Conservation (phyloP, 2,329 filamentous ascomycete genomes). For the Beauveria varroae region DNA sequence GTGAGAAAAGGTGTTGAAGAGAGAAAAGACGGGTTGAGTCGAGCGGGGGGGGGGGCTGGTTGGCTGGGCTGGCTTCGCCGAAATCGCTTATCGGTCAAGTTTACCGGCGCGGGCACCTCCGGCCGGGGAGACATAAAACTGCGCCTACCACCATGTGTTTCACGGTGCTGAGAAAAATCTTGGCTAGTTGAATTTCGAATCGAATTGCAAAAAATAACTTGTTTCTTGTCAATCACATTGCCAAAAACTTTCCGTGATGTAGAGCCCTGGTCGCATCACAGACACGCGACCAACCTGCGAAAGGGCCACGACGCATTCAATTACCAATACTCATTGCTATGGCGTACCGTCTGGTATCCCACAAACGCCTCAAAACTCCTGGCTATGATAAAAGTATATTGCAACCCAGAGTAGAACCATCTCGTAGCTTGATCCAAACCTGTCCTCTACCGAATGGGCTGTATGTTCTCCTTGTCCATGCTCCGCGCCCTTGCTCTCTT, state of each 20-base stretch:
- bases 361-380: conserved; percentile 6
- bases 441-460: conserved; percentile 21
- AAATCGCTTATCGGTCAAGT: conserved; percentile 3
- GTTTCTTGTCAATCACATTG: no score
- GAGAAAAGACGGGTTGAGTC: not conserved
- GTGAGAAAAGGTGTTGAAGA: not conserved
- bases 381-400: conserved; percentile 1
- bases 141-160: no score
- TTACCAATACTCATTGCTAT: not conserved
- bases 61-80: conserved; percentile 2
- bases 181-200: no score
- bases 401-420: conserved; percentile 1
- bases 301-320: not conserved
- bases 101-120: not conserved
- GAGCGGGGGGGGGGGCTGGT: no score
- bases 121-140: not conserved
- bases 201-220: no score
- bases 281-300: not conserved
- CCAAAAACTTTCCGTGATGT: not conserved
- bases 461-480: conserved; percentile 46
- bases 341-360: not conserved
- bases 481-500: conserved; percentile 27
- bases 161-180: no score
- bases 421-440: no score
- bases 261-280: no score